Evolutionary conservation across 2,329 filamentous ascomycete genomes (phyloP).

Genomic region (Drechmeria coniospora): DNA sequence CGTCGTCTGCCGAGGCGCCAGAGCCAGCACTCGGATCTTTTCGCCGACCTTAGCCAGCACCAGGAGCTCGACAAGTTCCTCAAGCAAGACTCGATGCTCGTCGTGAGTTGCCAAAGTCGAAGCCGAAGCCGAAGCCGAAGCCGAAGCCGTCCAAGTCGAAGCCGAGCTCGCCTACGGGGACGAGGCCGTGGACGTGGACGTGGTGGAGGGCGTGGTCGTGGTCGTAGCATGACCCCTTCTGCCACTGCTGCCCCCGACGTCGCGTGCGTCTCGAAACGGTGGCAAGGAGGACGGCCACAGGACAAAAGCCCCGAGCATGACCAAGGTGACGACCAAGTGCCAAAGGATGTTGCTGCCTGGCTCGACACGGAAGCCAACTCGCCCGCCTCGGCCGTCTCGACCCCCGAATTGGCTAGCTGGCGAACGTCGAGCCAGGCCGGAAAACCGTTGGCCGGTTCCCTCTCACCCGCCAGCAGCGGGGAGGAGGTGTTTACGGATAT

Average conservation of each 20-base stretch:
- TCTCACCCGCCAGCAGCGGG: slow-evolving; percentile 3
- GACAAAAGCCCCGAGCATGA: no score
- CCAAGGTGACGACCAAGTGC: no score
- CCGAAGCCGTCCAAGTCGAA: no score
- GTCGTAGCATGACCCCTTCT: no score
- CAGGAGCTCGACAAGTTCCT: slow-evolving; percentile 6
- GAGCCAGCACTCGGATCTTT: slow-evolving; percentile 5
- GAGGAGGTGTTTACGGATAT: background rate
- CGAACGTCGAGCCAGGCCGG: background rate
- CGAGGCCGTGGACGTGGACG: no score
- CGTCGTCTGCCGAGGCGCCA: background rate
- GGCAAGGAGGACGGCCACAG: no score
- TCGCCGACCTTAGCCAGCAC: slow-evolving; percentile 6
- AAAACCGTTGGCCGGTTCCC: background rate
- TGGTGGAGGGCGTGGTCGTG: no score
- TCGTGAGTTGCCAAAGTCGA: no score
- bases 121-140: no score
- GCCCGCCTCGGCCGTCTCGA: background rate
- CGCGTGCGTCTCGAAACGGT: no score
- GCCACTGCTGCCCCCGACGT: no score
- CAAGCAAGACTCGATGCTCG: background rate
- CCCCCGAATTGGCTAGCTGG: background rate
- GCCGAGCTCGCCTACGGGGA: no score
- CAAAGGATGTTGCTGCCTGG: background rate
- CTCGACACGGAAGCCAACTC: background rate